phyloP scores from a whole-genome alignment of 2,329 filamentous ascomycete genomes.

The Neopestalotiopsis sp. region DNA sequence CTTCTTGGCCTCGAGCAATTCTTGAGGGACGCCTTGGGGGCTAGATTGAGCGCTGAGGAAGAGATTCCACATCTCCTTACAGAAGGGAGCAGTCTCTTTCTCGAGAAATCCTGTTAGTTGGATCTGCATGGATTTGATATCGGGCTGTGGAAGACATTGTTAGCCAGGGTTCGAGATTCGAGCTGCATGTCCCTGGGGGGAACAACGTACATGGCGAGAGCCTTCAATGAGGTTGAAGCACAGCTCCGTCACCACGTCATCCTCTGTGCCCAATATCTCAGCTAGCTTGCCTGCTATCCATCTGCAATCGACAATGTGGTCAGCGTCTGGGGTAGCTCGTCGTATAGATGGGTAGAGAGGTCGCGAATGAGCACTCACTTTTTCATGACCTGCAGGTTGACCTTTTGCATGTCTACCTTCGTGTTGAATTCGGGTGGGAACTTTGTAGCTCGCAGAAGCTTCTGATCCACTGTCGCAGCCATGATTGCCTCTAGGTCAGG shows the following conservation, averaged over 20 bases:
- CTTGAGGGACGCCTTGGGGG: conserved; percentile 90
- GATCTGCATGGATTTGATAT: conserved; percentile 95
- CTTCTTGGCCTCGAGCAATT: conserved; percentile 95
- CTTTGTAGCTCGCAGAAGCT: conserved; percentile 88
- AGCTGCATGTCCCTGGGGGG: background rate
- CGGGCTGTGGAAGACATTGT: conserved; percentile 66
- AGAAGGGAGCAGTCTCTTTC: conserved; percentile 87
- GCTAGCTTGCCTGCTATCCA: conserved; percentile 93
- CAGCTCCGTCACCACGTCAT: conserved; percentile 94
- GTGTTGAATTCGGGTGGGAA: conserved; percentile 92
- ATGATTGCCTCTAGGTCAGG: conserved; percentile 50
- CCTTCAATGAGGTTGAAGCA: conserved; percentile 75
- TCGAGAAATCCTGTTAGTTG: conserved; percentile 94
- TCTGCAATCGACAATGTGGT: conserved; percentile 52
- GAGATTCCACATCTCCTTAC: conserved; percentile 91
- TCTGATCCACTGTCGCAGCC: conserved; percentile 86
- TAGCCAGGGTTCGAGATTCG: background rate
- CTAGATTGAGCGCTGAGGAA: conserved; percentile 89
- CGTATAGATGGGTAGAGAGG: background rate
- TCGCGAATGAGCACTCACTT: conserved; percentile 64
- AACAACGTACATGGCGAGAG: conserved; percentile 70
- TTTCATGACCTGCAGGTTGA: conserved; percentile 97
- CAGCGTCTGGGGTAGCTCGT: background rate
- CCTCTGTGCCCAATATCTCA: conserved; percentile 87
- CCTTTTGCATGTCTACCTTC: conserved; percentile 97